Percentiles rank a stretch among this genome's conserved stretches.
Conservation (phyloP, 2,329 filamentous ascomycete genomes). For the Aureobasidium sp. region DNA sequence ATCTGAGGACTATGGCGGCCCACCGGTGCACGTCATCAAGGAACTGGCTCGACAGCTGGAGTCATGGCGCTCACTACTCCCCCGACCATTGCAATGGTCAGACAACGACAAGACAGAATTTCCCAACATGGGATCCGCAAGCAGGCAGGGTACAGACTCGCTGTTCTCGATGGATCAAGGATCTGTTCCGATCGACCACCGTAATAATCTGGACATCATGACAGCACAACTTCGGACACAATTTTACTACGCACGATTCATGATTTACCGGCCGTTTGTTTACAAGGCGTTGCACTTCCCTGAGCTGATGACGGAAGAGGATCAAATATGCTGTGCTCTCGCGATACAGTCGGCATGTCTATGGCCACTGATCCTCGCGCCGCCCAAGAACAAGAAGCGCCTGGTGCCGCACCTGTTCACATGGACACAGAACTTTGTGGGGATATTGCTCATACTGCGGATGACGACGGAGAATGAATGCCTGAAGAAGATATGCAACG, state of each 20-base stretch:
- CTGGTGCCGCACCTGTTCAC: conserved; percentile 51
- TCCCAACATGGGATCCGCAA: conserved; percentile 22
- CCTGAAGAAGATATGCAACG: conserved; percentile 40
- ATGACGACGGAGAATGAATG: conserved; percentile 45
- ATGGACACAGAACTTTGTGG: conserved; percentile 54
- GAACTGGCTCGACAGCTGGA: conserved; percentile 47
- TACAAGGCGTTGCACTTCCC: conserved; percentile 53
- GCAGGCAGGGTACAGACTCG: conserved; percentile 21
- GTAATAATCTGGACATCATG: conserved; percentile 47
- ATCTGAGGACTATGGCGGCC: conserved; percentile 28
- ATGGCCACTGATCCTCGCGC: conserved; percentile 53
- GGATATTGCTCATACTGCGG: conserved; percentile 48
- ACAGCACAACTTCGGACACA: conserved; percentile 48
- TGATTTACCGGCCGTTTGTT: conserved; percentile 49
- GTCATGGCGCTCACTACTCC: conserved; percentile 50
- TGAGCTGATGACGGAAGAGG: conserved; percentile 44
- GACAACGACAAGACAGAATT: conserved; percentile 42
- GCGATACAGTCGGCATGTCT: conserved; percentile 48
- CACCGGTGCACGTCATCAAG: conserved; percentile 36
- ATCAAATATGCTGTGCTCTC: conserved; percentile 46
- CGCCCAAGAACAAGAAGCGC: conserved; percentile 48
- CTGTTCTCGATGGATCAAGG: conserved; percentile 43
- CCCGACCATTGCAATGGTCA: conserved; percentile 47
- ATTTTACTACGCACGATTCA: conserved; percentile 51
- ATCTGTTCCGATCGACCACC: conserved; percentile 36